A percentile compares a stretch with the other conserved stretches of the same genome.
phyloP scores from a whole-genome alignment of 2,329 filamentous ascomycete genomes.

The Colletotrichum sp. region DNA sequence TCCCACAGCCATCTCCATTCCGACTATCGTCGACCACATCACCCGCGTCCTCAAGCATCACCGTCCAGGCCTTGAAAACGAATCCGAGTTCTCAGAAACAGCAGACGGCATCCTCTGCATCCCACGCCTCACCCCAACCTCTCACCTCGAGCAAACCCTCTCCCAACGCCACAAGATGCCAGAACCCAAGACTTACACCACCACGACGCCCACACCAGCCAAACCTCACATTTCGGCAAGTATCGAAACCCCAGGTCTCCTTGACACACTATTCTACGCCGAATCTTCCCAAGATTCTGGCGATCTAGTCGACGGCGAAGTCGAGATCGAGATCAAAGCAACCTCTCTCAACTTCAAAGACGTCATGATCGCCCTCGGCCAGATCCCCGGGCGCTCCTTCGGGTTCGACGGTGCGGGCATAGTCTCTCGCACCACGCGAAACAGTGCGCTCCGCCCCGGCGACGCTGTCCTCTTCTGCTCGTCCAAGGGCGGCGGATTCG shows the following conservation, averaged over 20 bases:
- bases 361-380: conserved; percentile 37
- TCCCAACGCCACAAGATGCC: neutral
- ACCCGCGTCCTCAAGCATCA: neutral
- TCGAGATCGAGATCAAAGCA: conserved; percentile 30
- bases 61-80: neutral
- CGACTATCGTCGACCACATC: neutral
- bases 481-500: conserved; percentile 15
- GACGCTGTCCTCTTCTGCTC: conserved; percentile 25
- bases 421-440: conserved; percentile 30
- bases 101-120: neutral
- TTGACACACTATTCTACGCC: neutral
- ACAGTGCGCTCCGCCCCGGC: conserved; percentile 25
- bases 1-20: neutral
- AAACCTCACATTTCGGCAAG: neutral
- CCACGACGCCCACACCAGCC: neutral
- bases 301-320: conserved; percentile 16
- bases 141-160: neutral
- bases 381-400: conserved; percentile 32
- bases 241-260: neutral
- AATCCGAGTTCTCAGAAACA: neutral
- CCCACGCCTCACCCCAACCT: conserved; percentile 12
- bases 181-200: neutral
- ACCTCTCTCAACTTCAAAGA: conserved; percentile 40
- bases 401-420: conserved; percentile 37
- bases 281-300: neutral